These are phyloP conservation scores for Hyaloscypha bicolor DNA, from an alignment of 495 filamentous ascomycete species.

Conservation along the genomic window DNA sequence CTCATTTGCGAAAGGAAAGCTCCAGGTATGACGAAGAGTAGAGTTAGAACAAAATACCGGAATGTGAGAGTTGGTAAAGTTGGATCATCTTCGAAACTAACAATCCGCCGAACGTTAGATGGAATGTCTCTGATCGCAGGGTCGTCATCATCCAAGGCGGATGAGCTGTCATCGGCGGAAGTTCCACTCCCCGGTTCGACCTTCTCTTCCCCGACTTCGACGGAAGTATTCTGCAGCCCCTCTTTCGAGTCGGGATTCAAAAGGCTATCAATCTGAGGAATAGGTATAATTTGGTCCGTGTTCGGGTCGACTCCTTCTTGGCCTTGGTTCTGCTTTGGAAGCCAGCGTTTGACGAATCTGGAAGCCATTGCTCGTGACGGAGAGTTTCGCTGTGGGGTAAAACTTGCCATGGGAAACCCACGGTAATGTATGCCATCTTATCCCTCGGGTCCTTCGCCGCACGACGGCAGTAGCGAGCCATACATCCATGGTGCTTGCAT, in stretches of 20 bases:
- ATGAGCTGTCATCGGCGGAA: not conserved
- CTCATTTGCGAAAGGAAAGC: conserved; percentile 57
- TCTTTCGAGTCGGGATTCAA: not conserved
- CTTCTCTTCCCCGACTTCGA: not conserved
- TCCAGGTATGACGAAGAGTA: conserved; percentile 54
- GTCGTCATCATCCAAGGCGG: conserved; percentile 37
- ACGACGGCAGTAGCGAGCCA: not conserved
- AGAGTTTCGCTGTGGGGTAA: not conserved
- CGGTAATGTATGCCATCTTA: not conserved
- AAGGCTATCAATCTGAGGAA: not conserved
- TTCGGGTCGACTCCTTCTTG: not conserved
- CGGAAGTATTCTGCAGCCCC: not conserved
- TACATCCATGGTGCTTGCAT: not conserved
- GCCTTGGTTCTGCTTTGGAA: not conserved
- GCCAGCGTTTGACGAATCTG: not conserved
- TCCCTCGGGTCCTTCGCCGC: not conserved
- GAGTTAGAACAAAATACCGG: conserved; percentile 55
- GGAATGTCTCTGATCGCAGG: conserved; percentile 52
- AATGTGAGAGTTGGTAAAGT: conserved; percentile 55
- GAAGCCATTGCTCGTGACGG: not conserved
- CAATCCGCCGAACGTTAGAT: conserved; percentile 51
- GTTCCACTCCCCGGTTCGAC: not conserved
- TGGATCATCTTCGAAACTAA: conserved; percentile 55
- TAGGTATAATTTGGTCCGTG: not conserved
- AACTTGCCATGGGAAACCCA: not conserved